A percentile compares a stretch with the other conserved stretches of the same genome.
Evolutionary conservation across 2,329 filamentous ascomycete genomes (phyloP).

Genomic region (Colletotrichum karsti): DNA sequence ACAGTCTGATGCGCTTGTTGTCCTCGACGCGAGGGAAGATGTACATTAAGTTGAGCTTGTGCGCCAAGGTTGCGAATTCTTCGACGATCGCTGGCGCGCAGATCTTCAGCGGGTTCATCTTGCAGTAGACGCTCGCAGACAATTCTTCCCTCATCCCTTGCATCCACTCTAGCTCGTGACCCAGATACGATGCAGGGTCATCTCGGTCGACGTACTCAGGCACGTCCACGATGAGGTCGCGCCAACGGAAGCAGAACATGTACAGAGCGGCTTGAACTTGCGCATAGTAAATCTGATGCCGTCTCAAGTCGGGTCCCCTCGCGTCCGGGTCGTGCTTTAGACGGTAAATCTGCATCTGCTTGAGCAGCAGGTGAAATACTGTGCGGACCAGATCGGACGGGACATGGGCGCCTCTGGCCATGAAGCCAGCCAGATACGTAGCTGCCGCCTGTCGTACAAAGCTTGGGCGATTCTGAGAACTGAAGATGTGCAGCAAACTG

Average conservation of each 20-base stretch:
- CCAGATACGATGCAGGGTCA: conserved; percentile 66
- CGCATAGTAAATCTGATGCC: conserved; percentile 86
- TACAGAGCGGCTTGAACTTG: conserved; percentile 91
- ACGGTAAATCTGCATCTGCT: conserved; percentile 81
- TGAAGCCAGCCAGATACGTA: conserved; percentile 93
- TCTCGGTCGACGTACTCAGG: conserved; percentile 69
- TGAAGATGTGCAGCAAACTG: conserved; percentile 71
- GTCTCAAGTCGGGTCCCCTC: conserved; percentile 84
- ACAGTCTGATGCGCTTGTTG: conserved; percentile 89
- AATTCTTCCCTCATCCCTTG: conserved; percentile 78
- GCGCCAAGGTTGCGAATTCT: conserved; percentile 88
- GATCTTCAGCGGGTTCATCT: conserved; percentile 94
- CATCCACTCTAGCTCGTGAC: conserved; percentile 82
- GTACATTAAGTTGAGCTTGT: conserved; percentile 88
- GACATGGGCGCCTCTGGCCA: conserved; percentile 87
- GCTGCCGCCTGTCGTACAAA: conserved; percentile 79
- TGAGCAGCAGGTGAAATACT: conserved; percentile 82
- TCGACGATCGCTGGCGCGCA: conserved; percentile 90
- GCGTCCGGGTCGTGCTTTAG: conserved; percentile 76
- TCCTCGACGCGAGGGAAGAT: conserved; percentile 87
- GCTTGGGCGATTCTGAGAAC: conserved; percentile 45
- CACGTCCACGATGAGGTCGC: conserved; percentile 78
- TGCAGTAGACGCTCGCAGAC: conserved; percentile 81
- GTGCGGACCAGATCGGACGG: conserved; percentile 79
- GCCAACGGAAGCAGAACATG: conserved; percentile 98